Conservation (phyloP, 2,329 filamentous ascomycete genomes). For the Ascochyta rabiei region DNA sequence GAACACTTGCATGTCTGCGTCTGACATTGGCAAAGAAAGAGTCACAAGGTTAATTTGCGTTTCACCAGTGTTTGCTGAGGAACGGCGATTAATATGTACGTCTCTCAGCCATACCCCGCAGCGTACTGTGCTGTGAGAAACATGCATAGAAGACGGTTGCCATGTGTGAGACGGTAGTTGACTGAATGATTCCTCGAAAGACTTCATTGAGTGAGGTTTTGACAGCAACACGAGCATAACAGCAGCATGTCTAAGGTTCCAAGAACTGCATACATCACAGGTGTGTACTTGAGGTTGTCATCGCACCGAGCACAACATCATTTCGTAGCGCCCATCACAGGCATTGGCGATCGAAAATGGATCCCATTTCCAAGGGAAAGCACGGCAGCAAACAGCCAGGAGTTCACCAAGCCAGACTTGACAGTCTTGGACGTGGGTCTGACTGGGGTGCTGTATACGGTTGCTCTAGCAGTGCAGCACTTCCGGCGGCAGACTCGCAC, state of each 20-base stretch:
- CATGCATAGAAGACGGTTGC: neutral
- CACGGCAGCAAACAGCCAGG: slow-evolving; percentile 15
- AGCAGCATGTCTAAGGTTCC: neutral
- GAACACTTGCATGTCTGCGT: neutral
- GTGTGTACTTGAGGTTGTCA: neutral
- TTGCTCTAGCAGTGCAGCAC: slow-evolving; percentile 52
- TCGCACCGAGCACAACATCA: slow-evolving; percentile 21
- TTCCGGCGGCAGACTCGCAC: slow-evolving; percentile 49
- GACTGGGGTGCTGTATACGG: slow-evolving; percentile 52
- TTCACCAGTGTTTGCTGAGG: neutral
- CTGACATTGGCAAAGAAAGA: neutral
- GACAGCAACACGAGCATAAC: neutral
- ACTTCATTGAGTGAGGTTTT: neutral
- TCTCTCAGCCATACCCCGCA: slow-evolving; percentile 4
- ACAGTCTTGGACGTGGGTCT: slow-evolving; percentile 49
- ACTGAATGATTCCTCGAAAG: neutral
- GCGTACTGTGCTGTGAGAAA: slow-evolving; percentile 6
- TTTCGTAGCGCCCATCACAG: slow-evolving; percentile 50
- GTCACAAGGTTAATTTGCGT: neutral
- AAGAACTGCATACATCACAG: slow-evolving; percentile 1
- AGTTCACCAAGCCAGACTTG: slow-evolving; percentile 50
- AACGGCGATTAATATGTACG: neutral
- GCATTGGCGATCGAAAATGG: slow-evolving; percentile 50
- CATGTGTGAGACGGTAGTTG: neutral
- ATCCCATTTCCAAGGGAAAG: slow-evolving; percentile 30